Percentiles rank a stretch among this genome's conserved stretches.
phyloP scores from a whole-genome alignment of 371 early-diverging fungal genomes.

The Lichtheimia ramosa region DNA sequence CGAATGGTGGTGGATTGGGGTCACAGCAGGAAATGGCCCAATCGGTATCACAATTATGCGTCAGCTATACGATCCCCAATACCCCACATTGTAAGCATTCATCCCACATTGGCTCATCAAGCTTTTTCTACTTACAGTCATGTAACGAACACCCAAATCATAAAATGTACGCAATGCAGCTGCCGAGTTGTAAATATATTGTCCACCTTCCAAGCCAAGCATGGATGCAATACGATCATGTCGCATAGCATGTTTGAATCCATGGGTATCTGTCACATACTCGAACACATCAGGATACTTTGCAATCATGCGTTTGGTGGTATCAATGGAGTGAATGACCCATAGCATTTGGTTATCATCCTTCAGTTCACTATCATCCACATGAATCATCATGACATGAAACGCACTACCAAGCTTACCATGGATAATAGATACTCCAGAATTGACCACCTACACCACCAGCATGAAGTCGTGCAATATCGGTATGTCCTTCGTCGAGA shows the following conservation, averaged over 20 bases:
- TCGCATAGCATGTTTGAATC: slow-evolving; percentile 44
- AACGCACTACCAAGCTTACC: slow-evolving; percentile 12
- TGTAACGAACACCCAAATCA: slow-evolving; percentile 65
- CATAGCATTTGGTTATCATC: slow-evolving; percentile 35
- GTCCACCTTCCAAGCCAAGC: slow-evolving; percentile 72
- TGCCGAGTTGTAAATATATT: slow-evolving; percentile 63
- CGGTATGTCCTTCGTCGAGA: slow-evolving; percentile 44
- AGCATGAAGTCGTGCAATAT: slow-evolving; percentile 36
- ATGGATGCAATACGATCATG: slow-evolving; percentile 56
- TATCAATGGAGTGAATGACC: slow-evolving; percentile 61
- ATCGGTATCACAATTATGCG: slow-evolving; percentile 68
- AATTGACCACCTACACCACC: slow-evolving; percentile 63
- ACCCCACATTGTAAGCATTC: neutral
- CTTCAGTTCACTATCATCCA: neutral
- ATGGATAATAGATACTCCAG: slow-evolving; percentile 62
- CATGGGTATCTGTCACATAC: slow-evolving; percentile 43
- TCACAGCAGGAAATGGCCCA: slow-evolving; percentile 67
- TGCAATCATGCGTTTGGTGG: slow-evolving; percentile 52
- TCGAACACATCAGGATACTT: slow-evolving; percentile 54
- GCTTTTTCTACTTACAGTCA: slow-evolving; percentile 48
- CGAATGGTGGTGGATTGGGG: slow-evolving; percentile 46
- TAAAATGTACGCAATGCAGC: slow-evolving; percentile 55
- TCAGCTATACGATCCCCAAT: slow-evolving; percentile 30
- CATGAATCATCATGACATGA: no score
- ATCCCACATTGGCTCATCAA: neutral